phyloP scores from a whole-genome alignment of 2,329 filamentous ascomycete genomes.

The Gnomoniopsis sp. region DNA sequence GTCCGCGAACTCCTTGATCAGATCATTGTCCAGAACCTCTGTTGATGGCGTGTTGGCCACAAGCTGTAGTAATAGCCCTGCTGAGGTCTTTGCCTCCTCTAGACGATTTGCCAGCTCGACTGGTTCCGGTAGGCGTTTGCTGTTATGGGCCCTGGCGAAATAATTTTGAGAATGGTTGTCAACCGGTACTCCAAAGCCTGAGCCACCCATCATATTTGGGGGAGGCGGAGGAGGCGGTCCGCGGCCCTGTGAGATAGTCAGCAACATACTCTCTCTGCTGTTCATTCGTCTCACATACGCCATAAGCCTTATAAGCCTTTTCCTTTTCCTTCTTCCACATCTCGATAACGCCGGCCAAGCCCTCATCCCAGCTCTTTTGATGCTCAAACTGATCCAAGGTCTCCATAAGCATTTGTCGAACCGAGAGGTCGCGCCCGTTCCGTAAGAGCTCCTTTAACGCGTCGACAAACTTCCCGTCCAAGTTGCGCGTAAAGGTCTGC shows the following conservation, averaged over 20 bases:
- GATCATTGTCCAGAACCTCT: conserved; percentile 78
- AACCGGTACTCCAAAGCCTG: conserved; percentile 27
- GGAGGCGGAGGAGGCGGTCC: conserved; percentile 27
- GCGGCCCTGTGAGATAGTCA: conserved; percentile 21
- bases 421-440: conserved; percentile 66
- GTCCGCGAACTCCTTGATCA: conserved; percentile 87
- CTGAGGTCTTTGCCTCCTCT: conserved; percentile 86
- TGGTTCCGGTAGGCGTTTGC: conserved; percentile 58
- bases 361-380: conserved; percentile 70
- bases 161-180: conserved; percentile 51
- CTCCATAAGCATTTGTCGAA: conserved; percentile 83
- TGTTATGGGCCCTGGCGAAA: conserved; percentile 50
- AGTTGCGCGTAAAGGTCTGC: conserved; percentile 81
- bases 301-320: conserved; percentile 51
- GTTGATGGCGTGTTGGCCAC: conserved; percentile 77
- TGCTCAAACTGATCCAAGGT: conserved; percentile 76
- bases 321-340: conserved; percentile 93
- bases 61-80: conserved; percentile 87
- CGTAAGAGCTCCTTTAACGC: conserved; percentile 73
- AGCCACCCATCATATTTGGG: conserved; percentile 35
- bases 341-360: conserved; percentile 64
- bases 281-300: conserved; percentile 34
- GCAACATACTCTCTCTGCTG: conserved; percentile 13
- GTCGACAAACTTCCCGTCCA: conserved; percentile 80
- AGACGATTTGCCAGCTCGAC: conserved; percentile 78